Conservation (phyloP, 2,329 filamentous ascomycete genomes). For the Fusarium drepaniforme region DNA sequence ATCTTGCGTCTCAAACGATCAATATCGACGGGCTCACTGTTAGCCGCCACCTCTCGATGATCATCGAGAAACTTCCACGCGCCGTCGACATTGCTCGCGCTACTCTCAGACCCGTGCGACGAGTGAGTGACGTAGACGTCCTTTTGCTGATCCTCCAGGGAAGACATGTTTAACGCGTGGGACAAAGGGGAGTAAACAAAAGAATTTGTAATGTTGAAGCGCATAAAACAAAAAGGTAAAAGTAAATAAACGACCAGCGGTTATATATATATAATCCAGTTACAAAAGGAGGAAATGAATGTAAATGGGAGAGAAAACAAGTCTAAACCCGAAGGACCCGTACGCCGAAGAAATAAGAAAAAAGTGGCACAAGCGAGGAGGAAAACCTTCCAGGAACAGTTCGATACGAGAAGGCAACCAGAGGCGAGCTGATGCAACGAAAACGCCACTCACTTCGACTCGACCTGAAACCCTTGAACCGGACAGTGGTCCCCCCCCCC, state of each 20-base stretch:
- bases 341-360: neutral
- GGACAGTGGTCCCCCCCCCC: neutral
- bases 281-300: neutral
- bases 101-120: neutral
- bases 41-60: slow-evolving; percentile 54
- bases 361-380: neutral
- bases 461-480: slow-evolving; percentile 13
- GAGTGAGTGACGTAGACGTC: slow-evolving; percentile 20
- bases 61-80: slow-evolving; percentile 60
- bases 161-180: slow-evolving; percentile 20
- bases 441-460: neutral
- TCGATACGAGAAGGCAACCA: slow-evolving; percentile 5
- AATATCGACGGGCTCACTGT: slow-evolving; percentile 54
- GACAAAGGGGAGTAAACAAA: neutral
- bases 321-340: neutral
- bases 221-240: neutral
- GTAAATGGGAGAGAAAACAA: neutral
- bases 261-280: neutral
- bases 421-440: neutral
- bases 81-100: slow-evolving; percentile 51
- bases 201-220: neutral
- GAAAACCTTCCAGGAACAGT: neutral
- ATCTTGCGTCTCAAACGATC: slow-evolving; percentile 65
- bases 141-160: slow-evolving; percentile 14
- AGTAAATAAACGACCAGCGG: slow-evolving; percentile 2